A percentile compares a stretch with the other conserved stretches of the same genome.
Evolutionary conservation across 345 rosid genomes (phyloP).

Genomic region (Draba incana): DNA sequence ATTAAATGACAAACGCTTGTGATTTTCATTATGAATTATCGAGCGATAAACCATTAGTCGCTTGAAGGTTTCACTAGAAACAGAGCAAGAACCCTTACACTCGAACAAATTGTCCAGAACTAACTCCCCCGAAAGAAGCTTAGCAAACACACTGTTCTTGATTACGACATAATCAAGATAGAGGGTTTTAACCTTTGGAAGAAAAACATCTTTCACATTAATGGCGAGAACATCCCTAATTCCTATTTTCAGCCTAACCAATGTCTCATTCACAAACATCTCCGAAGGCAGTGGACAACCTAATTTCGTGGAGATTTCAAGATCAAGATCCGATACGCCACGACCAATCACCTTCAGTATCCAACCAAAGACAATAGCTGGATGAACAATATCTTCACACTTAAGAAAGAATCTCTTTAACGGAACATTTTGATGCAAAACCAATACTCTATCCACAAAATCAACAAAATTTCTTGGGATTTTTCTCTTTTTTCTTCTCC

Average conservation of each 20-base stretch:
- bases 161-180: not conserved
- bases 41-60: not conserved
- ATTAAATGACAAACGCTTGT: not conserved
- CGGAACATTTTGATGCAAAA: slow-evolving; percentile 4
- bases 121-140: slow-evolving; percentile 12
- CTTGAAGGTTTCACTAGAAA: not conserved
- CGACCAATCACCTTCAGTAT: slow-evolving; percentile 3
- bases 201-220: not conserved
- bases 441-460: slow-evolving; percentile 10
- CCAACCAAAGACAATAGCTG: slow-evolving; percentile 5
- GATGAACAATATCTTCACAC: slow-evolving; percentile 1
- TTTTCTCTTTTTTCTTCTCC: too few species aligned
- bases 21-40: not conserved
- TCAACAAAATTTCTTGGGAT: not conserved
- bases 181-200: slow-evolving; percentile 9
- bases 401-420: slow-evolving; percentile 21
- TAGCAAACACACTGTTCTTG: not conserved
- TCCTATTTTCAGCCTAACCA: slow-evolving; percentile 23
- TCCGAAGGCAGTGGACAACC: not conserved
- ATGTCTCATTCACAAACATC: not conserved
- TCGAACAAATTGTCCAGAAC: not conserved
- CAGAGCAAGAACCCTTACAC: not conserved
- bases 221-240: not conserved
- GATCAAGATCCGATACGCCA: slow-evolving; percentile 14
- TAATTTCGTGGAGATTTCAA: not conserved